Conservation (phyloP, 164 flowering plant species). For the Vitis amurensis region DNA sequence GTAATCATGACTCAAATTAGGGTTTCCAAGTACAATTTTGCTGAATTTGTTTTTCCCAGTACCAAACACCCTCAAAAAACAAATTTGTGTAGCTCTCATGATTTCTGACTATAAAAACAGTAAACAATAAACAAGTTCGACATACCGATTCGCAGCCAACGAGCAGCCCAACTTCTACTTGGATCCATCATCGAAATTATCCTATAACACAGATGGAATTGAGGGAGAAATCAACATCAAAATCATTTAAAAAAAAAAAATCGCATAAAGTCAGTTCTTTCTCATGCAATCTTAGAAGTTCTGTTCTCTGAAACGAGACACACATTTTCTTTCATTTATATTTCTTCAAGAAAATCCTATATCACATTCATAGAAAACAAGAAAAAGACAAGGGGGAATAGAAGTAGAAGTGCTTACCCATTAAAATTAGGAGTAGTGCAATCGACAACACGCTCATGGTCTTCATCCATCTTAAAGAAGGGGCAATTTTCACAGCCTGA, state of each 20-base stretch:
- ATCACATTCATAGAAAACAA: background rate
- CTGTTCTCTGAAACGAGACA: no score
- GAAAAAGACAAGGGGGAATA: background rate
- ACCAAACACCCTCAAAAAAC: no score
- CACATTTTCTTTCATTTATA: no score
- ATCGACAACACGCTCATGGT: constrained; percentile 81
- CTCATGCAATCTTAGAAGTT: no score
- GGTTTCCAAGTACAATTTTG: no score
- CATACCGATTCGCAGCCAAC: constrained; percentile 92
- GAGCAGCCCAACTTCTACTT: constrained; percentile 90
- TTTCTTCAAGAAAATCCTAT: no score
- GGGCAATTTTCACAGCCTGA: constrained; percentile 97
- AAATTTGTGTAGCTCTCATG: no score
- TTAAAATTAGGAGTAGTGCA: constrained; percentile 94
- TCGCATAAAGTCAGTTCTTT: no score
- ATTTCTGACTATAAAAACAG: no score
- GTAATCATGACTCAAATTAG: no score
- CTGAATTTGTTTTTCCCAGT: no score
- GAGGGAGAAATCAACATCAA: background rate
- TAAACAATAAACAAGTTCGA: background rate
- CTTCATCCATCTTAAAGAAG: constrained; percentile 84
- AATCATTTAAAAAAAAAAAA: background rate
- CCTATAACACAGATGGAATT: constrained; percentile 32
- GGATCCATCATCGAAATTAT: constrained; percentile 97
- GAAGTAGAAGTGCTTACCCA: constrained; percentile 44